phyloP scores from a whole-genome alignment of 1,284 basidiomycete species.

The Trichosporon faecale region DNA sequence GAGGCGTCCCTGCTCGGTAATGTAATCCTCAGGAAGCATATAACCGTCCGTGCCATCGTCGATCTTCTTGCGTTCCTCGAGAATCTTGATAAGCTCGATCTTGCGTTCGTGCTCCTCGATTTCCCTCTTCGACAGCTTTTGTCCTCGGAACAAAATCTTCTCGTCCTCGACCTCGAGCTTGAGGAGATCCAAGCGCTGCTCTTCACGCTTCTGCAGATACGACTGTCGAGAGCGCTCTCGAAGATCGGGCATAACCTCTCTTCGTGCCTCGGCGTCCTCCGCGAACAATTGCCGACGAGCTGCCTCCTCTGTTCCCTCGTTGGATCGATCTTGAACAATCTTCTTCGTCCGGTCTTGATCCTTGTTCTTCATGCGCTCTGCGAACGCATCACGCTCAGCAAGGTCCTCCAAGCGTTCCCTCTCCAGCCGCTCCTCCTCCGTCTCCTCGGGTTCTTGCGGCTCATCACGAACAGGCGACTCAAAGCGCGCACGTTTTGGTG shows the following conservation, averaged over 20 bases:
- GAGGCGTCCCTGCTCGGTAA: constrained; percentile 98
- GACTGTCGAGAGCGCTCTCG: constrained; percentile 84
- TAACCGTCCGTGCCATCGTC: constrained; percentile 94
- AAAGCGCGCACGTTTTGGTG: constrained; percentile 52
- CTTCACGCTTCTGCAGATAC: constrained; percentile 92
- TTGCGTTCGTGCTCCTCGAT: constrained; percentile 78
- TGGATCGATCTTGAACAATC: constrained; percentile 86
- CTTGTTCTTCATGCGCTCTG: constrained; percentile 76
- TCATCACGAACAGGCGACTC: constrained; percentile 42
- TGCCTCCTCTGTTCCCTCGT: constrained; percentile 77
- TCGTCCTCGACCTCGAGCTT: constrained; percentile 91
- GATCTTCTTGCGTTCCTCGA: constrained; percentile 89
- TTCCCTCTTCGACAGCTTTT: constrained; percentile 84
- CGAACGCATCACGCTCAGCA: constrained; percentile 87
- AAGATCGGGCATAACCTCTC: constrained; percentile 73
- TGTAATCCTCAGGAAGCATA: constrained; percentile 91
- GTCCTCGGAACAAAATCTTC: constrained; percentile 72
- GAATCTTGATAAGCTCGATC: constrained; percentile 85
- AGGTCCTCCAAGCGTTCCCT: constrained; percentile 73
- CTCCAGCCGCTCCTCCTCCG: constrained; percentile 67
- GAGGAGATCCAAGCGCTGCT: constrained; percentile 91
- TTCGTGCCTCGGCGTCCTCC: constrained; percentile 76
- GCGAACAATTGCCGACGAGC: constrained; percentile 74
- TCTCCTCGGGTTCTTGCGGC: constrained; percentile 52
- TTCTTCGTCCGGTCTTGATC: constrained; percentile 85